These are phyloP conservation scores for Tripterygium wilfordii DNA, from an alignment of 177 flowering plant species.

Conservation along the genomic window DNA sequence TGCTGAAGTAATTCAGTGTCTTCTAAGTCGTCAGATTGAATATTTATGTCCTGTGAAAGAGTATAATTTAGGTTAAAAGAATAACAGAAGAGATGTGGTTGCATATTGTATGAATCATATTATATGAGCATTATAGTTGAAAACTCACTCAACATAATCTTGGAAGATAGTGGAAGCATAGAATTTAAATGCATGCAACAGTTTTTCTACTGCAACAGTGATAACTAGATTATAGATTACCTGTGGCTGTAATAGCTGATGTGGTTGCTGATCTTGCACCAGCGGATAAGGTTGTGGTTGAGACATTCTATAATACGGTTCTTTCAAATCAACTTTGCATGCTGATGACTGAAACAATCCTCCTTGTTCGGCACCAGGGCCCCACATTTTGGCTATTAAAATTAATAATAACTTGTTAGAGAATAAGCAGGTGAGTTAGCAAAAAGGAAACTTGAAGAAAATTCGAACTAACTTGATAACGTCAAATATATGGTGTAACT, in stretches of 20 bases:
- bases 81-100: too few relatives aligned
- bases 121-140: too few relatives aligned
- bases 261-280: slow-evolving; percentile 82
- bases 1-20: too few relatives aligned
- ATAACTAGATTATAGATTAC: slow-evolving; percentile 20
- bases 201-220: too few relatives aligned
- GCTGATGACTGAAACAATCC: slow-evolving; percentile 86
- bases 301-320: slow-evolving; percentile 97
- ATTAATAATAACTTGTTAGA: slow-evolving; percentile 2
- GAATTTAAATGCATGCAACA: too few relatives aligned
- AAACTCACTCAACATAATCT: too few relatives aligned
- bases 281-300: slow-evolving; percentile 81
- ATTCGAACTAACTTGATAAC: slow-evolving; percentile 72
- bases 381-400: slow-evolving; percentile 88
- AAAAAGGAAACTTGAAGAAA: too few relatives aligned
- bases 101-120: too few relatives aligned
- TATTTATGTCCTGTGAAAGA: too few relatives aligned
- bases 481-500: slow-evolving; percentile 88
- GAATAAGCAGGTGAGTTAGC: slow-evolving; percentile 4
- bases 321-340: slow-evolving; percentile 91
- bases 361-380: slow-evolving; percentile 93
- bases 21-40: too few relatives aligned
- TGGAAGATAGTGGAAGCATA: too few relatives aligned
- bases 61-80: too few relatives aligned
- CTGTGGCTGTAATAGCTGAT: slow-evolving; percentile 60